Conservation (phyloP, 1,139 yeast species). For the Geotrichum candidum region DNA sequence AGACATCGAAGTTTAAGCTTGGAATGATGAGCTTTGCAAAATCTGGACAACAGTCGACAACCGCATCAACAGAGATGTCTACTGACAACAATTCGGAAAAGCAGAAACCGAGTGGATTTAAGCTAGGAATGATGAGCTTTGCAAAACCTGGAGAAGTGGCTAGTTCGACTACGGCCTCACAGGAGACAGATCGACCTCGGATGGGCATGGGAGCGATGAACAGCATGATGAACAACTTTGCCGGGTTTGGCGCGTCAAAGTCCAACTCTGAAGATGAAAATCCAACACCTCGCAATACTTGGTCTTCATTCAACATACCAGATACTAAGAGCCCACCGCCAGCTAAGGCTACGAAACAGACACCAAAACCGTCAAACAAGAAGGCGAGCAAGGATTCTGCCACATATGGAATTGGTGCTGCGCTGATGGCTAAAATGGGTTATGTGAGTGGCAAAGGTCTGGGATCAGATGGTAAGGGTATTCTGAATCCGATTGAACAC, state of each 20-base stretch:
- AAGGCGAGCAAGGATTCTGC: constrained; percentile 12
- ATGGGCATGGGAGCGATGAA: background rate
- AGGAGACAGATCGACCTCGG: background rate
- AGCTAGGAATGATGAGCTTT: background rate
- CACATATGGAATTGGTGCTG: constrained; percentile 83
- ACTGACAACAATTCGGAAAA: background rate
- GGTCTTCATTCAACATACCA: background rate
- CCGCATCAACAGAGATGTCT: background rate
- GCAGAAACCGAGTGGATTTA: background rate
- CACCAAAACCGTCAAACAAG: background rate
- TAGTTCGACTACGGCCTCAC: background rate
- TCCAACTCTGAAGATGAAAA: background rate
- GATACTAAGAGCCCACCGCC: background rate
- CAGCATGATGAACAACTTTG: background rate
- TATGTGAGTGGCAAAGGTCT: constrained; percentile 77
- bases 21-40: background rate
- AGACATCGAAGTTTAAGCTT: background rate
- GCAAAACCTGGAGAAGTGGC: background rate
- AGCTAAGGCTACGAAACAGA: background rate
- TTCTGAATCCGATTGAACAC: constrained; percentile 70
- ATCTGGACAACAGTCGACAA: background rate
- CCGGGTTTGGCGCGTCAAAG: background rate
- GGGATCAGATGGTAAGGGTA: constrained; percentile 67
- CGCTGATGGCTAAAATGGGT: constrained; percentile 78
- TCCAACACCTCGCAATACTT: constrained; percentile 2